phyloP scores from a whole-genome alignment of 1,284 basidiomycete genomes.

The Mycena citricolor region DNA sequence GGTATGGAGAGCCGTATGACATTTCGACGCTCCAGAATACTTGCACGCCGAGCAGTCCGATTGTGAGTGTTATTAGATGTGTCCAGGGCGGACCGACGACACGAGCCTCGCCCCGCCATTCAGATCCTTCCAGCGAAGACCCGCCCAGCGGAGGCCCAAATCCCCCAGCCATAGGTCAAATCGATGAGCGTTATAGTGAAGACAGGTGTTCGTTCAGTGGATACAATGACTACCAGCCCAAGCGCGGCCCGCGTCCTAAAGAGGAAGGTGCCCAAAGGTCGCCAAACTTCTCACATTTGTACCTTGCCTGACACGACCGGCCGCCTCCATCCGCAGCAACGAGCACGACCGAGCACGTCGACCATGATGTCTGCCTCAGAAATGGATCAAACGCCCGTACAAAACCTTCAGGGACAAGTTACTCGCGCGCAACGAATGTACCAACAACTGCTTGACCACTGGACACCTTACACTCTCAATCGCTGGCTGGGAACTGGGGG shows the following conservation, averaged over 20 bases:
- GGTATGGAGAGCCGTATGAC: slow-evolving; percentile 92
- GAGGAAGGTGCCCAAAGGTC: too few species aligned
- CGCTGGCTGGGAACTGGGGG: slow-evolving; percentile 86
- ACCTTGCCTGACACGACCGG: too few species aligned
- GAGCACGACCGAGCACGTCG: slow-evolving; percentile 1
- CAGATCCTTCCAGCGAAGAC: slow-evolving; percentile 27
- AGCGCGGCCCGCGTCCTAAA: too few species aligned
- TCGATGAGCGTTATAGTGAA: too few species aligned
- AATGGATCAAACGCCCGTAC: slow-evolving; percentile 18
- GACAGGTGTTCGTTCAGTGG: too few species aligned
- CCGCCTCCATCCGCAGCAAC: too few species aligned
- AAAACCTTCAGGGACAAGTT: slow-evolving; percentile 35
- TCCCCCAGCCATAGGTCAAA: slow-evolving; percentile 17
- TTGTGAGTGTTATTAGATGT: slow-evolving; percentile 69
- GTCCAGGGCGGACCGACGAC: slow-evolving; percentile 44
- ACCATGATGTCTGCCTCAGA: slow-evolving; percentile 20
- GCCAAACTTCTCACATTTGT: too few species aligned
- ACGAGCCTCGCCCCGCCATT: slow-evolving; percentile 33
- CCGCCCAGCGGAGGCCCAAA: slow-evolving; percentile 22
- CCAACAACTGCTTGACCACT: slow-evolving; percentile 85
- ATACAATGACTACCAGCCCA: too few species aligned
- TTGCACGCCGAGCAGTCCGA: slow-evolving; percentile 80
- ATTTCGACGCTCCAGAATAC: slow-evolving; percentile 92
- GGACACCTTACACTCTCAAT: slow-evolving; percentile 86
- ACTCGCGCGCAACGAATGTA: slow-evolving; percentile 64